These are phyloP conservation scores for Kokia cookei DNA, from an alignment of 441 rosid genomes.

Conservation along the genomic window DNA sequence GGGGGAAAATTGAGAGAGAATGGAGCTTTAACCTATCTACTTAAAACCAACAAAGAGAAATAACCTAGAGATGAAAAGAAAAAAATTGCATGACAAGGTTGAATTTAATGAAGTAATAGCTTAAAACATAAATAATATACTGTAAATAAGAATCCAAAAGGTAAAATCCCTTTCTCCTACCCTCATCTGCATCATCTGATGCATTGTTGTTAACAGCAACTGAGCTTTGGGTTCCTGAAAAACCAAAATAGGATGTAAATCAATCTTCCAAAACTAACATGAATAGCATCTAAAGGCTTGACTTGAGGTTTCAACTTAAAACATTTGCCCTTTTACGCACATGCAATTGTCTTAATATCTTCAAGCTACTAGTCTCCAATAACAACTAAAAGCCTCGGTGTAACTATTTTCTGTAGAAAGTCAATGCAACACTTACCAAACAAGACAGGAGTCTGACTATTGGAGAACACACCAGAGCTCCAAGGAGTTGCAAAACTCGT, in stretches of 20 bases:
- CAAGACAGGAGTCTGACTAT: conserved; percentile 35
- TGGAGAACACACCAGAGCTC: conserved; percentile 43
- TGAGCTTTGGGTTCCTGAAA: conserved; percentile 50
- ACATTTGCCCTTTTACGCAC: neutral
- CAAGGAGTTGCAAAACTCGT: conserved; percentile 32
- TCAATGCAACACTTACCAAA: conserved; percentile 40
- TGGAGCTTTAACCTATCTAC: neutral
- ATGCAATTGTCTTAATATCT: neutral
- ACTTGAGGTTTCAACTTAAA: neutral
- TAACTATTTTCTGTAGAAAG: neutral
- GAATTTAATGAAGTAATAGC: neutral
- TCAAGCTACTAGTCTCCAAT: neutral
- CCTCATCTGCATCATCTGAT: conserved; percentile 62
- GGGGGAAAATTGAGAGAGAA: neutral
- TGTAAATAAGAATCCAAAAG: neutral
- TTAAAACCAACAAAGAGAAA: conserved; percentile 1
- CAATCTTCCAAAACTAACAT: neutral
- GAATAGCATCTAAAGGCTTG: neutral
- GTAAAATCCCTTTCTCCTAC: conserved; percentile 29
- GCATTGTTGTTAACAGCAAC: conserved; percentile 29
- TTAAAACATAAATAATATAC: neutral
- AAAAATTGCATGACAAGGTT: conserved; percentile 2
- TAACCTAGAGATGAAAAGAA: neutral
- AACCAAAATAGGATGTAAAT: neutral
- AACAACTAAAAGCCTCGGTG: neutral